Evolutionary conservation across 345 rosid genomes (phyloP), one percentile per base, ranked within the genome.

Genomic region (Cochlearia excelsa): DNA sequence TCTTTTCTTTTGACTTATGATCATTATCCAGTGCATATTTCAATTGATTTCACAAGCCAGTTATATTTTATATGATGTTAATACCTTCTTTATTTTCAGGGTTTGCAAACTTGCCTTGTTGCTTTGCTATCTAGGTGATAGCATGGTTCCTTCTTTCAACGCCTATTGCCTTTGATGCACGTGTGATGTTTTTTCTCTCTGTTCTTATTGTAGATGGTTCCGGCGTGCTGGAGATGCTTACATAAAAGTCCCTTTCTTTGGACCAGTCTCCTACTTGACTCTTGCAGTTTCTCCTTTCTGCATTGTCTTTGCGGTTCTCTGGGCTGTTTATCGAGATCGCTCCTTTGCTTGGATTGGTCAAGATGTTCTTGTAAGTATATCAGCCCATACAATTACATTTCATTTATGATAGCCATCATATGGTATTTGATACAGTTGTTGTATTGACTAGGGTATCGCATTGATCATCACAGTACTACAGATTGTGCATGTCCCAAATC

Each of bases 301-400:
- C 81, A 74, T 87, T 73, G 70, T 81, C 56, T 84, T 85, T 80
- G 87, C 96, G 69, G 92, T 87, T 66, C 71, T 84, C 57, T 94
- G 99, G 99, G 99, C 87, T 46, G 78, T 85, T 73, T 77, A 81
- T 66, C 96, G 88, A 41, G 59, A 63, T 30, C 37, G 6, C 59
- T 78, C 88, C 51, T 82, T 76, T 11, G 97, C 92, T 53, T 94
- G 99, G 97, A 90, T 94, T 46, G 99, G 99, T 60, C 99, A 94
- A 81, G 96, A 94, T 78, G 74, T 94, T 69, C 90, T 94, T 49
- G 99, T 93, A 81, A 82, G 88, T 59, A 65, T 76, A 23, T 40
- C 39, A 51, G 46, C 51, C 64, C 9, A 16, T 57, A 45, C 4
- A 7, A 1, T 43, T 39, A 41, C 59, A 53, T 41, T 54, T 33